Conservation (phyloP, 495 filamentous ascomycete species). For the Penicillium arizonense region DNA sequence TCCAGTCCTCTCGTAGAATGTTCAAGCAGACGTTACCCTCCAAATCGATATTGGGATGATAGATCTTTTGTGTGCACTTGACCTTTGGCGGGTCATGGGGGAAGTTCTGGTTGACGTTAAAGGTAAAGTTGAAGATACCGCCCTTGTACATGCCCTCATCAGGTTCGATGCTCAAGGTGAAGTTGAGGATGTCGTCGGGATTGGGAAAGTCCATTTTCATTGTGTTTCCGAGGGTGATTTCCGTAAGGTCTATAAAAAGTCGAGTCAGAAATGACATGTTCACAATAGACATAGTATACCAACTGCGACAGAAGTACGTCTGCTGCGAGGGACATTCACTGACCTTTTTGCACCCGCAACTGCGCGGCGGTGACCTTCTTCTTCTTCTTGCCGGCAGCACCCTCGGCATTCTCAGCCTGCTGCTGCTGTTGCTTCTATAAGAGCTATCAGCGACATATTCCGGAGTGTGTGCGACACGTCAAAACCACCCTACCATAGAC, state of each 20-base stretch:
- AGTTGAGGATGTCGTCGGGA: conserved; percentile 95
- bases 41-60: conserved; percentile 97
- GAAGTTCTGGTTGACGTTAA: conserved; percentile 90
- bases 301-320: not conserved
- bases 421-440: conserved; percentile 83
- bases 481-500: conserved; percentile 76
- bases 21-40: conserved; percentile 98
- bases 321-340: not conserved
- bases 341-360: conserved; percentile 94
- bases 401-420: conserved; percentile 85
- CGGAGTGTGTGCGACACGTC: not conserved
- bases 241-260: conserved; percentile 70
- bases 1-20: conserved; percentile 97
- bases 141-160: conserved; percentile 98
- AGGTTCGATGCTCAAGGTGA: conserved; percentile 87
- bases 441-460: not conserved
- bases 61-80: conserved; percentile 96
- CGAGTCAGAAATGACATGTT: not conserved
- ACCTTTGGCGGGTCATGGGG: conserved; percentile 98
- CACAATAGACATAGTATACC: not conserved
- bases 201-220: conserved; percentile 94
- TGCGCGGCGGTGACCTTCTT: conserved; percentile 98
- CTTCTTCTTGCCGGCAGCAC: conserved; percentile 76
- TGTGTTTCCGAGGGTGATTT: conserved; percentile 83
- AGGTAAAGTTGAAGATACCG: conserved; percentile 85